Conservation (phyloP, 768 basidiomycete genomes). For the Lentinus brumalis region DNA sequence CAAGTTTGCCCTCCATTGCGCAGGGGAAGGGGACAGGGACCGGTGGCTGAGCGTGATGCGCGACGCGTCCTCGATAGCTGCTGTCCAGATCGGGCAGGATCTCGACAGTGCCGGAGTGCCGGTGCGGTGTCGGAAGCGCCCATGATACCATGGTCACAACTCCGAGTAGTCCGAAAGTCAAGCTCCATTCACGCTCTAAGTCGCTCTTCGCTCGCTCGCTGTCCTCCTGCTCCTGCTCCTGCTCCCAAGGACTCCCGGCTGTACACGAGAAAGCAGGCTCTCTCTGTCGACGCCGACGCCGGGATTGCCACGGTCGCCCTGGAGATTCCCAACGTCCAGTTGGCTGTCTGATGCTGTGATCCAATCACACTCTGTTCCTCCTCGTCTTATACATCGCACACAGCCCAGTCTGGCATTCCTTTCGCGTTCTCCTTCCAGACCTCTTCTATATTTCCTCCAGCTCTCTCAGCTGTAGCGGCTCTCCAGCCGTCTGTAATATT, state of each 20-base stretch:
- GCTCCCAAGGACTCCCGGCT: not conserved
- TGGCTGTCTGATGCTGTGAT: constrained; percentile 24
- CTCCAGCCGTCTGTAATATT: not conserved
- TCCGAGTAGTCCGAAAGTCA: no score
- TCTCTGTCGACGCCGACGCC: not conserved
- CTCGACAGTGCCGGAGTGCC: no score
- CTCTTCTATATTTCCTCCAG: not conserved
- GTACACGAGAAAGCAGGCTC: constrained; percentile 14
- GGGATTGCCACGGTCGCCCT: constrained; percentile 32
- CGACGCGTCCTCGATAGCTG: not conserved
- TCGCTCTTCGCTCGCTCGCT: not conserved
- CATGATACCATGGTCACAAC: constrained; percentile 19
- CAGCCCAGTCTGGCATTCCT: constrained; percentile 7
- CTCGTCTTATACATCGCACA: constrained; percentile 7
- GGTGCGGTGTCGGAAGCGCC: constrained; percentile 1
- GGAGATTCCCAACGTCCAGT: constrained; percentile 29
- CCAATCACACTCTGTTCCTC: constrained; percentile 18
- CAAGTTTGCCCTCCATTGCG: constrained; percentile 66
- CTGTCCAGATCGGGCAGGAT: no score
- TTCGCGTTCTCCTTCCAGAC: constrained; percentile 9
- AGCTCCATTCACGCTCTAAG: not conserved
- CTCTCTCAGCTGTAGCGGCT: not conserved
- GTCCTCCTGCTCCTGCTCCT: constrained; percentile 7
- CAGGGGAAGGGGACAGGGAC: not conserved
- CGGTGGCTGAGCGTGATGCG: constrained; percentile 8